Evolutionary conservation across 1,139 yeast genomes (phyloP).

Genomic region (Magnusiomyces paraingens): DNA sequence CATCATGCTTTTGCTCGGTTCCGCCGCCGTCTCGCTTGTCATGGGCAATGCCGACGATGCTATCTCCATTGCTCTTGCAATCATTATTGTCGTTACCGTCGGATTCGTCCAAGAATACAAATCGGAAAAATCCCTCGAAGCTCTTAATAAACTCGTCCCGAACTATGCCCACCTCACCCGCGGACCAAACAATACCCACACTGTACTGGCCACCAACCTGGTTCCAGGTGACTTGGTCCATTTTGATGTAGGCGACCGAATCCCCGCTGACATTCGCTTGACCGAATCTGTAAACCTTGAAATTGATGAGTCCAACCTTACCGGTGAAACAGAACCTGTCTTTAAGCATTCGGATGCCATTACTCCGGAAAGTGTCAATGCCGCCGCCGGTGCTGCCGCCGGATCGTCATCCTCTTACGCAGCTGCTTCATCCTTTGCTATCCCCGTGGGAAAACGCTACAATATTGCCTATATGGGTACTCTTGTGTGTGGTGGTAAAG

Average conservation of each 20-base stretch:
- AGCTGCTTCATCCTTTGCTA: slow-evolving; percentile 30
- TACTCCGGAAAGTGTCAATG: slow-evolving; percentile 12
- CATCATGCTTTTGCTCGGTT: slow-evolving; percentile 77
- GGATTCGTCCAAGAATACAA: slow-evolving; percentile 96
- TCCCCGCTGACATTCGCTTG: slow-evolving; percentile 88
- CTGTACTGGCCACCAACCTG: slow-evolving; percentile 74
- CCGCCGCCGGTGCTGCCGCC: slow-evolving; percentile 19
- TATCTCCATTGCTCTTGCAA: slow-evolving; percentile 79
- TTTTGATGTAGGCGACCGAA: slow-evolving; percentile 84
- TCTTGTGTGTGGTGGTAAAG: slow-evolving; percentile 88
- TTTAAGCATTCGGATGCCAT: slow-evolving; percentile 47
- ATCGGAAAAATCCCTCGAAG: slow-evolving; percentile 88
- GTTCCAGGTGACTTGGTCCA: slow-evolving; percentile 95
- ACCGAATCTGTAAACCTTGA: slow-evolving; percentile 69
- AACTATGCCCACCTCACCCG: slow-evolving; percentile 88
- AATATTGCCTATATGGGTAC: slow-evolving; percentile 95
- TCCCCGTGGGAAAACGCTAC: slow-evolving; percentile 58
- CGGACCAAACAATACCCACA: slow-evolving; percentile 56
- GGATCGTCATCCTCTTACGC: slow-evolving; percentile 25
- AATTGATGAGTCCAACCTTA: slow-evolving; percentile 85
- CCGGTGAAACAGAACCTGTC: slow-evolving; percentile 91
- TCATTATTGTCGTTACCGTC: slow-evolving; percentile 83
- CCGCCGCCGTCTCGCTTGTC: slow-evolving; percentile 74
- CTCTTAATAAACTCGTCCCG: slow-evolving; percentile 84
- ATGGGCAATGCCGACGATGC: slow-evolving; percentile 96